Evolutionary conservation across 306 rosid genomes (phyloP).

Genomic region (Herpetospermum pedunculosum): DNA sequence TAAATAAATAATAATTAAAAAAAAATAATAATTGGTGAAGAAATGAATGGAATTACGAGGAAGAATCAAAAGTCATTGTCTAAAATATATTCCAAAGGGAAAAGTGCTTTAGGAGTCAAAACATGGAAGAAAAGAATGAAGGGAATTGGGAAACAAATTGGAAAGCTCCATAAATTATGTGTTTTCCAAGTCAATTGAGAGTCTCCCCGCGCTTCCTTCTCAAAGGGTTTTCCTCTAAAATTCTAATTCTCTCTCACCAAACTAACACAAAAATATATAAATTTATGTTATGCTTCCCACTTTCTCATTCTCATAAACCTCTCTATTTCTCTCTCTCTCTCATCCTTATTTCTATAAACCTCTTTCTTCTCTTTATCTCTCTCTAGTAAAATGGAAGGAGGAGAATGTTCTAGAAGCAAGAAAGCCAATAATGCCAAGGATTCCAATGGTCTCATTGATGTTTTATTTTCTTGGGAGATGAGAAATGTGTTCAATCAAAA

Average conservation of each 20-base stretch:
- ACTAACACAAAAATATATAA: not conserved
- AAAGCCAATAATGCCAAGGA: not conserved
- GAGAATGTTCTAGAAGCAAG: not conserved
- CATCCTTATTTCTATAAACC: not conserved
- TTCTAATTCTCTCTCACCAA: not conserved
- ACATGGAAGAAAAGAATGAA: not conserved
- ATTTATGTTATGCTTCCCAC: not conserved
- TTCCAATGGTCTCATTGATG: not conserved
- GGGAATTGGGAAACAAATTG: not conserved
- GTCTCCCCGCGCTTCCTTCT: not conserved
- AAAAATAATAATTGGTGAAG: not conserved
- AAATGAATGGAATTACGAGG: not conserved
- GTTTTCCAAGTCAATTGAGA: not conserved
- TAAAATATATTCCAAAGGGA: not conserved
- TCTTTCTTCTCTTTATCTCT: not conserved
- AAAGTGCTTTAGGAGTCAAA: not conserved
- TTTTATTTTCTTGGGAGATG: not conserved
- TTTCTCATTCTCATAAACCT: not conserved
- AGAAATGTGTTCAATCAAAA: not conserved
- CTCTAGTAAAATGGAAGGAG: not conserved
- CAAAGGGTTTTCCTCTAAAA: not conserved
- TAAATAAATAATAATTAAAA: too few relatives aligned
- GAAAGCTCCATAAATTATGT: not conserved
- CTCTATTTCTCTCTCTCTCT: not conserved
- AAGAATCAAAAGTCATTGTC: not conserved